These are phyloP conservation scores for Ceratonia siliqua DNA, from an alignment of 306 rosid genomes.

Conservation along the genomic window DNA sequence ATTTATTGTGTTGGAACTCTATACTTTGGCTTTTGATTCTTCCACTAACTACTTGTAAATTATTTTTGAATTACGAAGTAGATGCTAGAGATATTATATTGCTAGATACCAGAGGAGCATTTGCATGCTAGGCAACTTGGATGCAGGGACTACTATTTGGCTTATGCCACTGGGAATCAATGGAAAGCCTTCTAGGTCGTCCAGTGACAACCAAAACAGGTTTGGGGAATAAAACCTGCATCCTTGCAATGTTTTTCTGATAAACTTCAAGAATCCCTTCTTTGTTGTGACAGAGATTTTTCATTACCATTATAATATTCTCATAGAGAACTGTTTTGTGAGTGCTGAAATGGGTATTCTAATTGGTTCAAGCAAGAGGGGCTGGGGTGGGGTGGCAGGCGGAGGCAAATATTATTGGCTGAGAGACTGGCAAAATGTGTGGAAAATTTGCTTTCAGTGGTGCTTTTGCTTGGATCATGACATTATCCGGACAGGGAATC, in stretches of 20 bases:
- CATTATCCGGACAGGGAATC: neutral
- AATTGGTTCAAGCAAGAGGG: neutral
- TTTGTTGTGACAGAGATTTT: neutral
- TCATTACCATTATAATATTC: neutral
- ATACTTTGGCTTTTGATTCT: constrained; percentile 40
- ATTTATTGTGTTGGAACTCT: constrained; percentile 7
- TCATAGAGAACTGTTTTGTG: neutral
- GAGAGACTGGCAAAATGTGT: constrained; percentile 7
- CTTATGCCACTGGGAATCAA: constrained; percentile 5
- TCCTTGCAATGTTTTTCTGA: neutral
- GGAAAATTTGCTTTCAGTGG: constrained; percentile 18
- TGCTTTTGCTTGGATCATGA: neutral
- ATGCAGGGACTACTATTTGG: constrained; percentile 1
- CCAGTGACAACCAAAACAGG: neutral
- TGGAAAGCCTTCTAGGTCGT: neutral
- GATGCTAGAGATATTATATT: constrained; percentile 28
- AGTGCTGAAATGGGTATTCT: neutral
- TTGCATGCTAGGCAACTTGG: constrained; percentile 38
- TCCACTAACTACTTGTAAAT: constrained; percentile 43
- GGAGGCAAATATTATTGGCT: constrained; percentile 1
- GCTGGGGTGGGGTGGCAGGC: neutral
- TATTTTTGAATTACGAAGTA: constrained; percentile 26
- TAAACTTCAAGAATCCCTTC: neutral
- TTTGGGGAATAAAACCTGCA: neutral
- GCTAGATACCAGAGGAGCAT: constrained; percentile 37